A percentile compares a stretch with the other conserved stretches of the same genome.
phyloP scores from a whole-genome alignment of 2,329 filamentous ascomycete genomes.

The Colletotrichum chrysophilum region DNA sequence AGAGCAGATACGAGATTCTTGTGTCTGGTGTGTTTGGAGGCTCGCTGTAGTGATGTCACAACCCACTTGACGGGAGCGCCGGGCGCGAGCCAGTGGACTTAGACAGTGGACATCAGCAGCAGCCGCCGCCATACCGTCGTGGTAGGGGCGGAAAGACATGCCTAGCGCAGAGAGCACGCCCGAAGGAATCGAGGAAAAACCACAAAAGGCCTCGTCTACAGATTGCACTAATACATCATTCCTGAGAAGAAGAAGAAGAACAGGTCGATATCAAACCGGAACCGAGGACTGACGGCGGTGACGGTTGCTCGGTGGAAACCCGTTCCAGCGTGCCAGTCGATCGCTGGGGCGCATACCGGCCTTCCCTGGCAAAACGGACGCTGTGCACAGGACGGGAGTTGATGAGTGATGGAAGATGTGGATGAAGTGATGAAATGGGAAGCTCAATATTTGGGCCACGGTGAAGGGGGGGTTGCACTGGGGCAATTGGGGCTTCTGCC shows the following conservation, averaged over 20 bases:
- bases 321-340: background rate
- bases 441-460: background rate
- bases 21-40: background rate
- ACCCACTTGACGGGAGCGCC: conserved; percentile 7
- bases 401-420: conserved; percentile 13
- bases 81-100: background rate
- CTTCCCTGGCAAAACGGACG: background rate
- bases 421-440: conserved; percentile 7
- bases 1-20: conserved; percentile 1
- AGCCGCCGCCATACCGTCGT: background rate
- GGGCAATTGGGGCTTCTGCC: background rate
- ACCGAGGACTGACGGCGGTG: conserved; percentile 1
- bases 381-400: background rate
- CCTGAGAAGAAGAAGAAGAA: background rate
- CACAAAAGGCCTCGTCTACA: background rate
- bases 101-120: conserved; percentile 1
- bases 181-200: background rate
- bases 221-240: background rate
- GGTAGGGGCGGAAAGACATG: conserved; percentile 10
- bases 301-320: conserved; percentile 8
- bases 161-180: background rate
- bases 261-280: background rate
- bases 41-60: conserved; percentile 14
- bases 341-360: background rate
- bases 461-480: background rate